phyloP scores from a whole-genome alignment of 1,284 basidiomycete species.

The Jaminaea rosea region DNA sequence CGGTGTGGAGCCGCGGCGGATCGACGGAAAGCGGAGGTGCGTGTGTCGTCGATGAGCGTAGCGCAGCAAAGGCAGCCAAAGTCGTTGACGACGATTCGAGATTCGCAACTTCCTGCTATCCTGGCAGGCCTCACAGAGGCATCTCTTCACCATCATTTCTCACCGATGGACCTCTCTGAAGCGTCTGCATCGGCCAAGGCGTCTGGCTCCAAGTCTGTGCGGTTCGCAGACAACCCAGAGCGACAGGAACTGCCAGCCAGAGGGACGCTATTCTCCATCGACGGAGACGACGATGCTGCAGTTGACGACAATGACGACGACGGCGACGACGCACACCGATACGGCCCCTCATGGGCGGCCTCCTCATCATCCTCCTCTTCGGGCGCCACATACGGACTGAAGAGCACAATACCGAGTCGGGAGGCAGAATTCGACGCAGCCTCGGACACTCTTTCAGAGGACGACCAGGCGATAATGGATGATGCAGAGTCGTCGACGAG shows the following conservation, averaged over 20 bases:
- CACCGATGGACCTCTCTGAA: not conserved
- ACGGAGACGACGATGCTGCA: not conserved
- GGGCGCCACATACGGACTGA: slow-evolving; percentile 13
- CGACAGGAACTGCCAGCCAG: not conserved
- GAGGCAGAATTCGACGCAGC: slow-evolving; percentile 48
- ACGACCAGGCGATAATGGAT: slow-evolving; percentile 13
- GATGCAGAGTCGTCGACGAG: slow-evolving; percentile 4
- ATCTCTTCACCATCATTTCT: no score
- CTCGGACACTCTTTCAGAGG: slow-evolving; percentile 26
- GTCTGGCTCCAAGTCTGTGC: not conserved
- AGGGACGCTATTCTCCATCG: not conserved
- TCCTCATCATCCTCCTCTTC: not conserved
- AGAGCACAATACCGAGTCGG: slow-evolving; percentile 37
- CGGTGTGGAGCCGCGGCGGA: no score
- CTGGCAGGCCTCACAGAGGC: no score
- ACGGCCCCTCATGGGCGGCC: slow-evolving; percentile 1
- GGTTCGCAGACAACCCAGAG: not conserved
- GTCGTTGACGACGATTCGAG: no score
- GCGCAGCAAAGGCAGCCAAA: no score
- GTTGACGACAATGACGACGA: slow-evolving; percentile 5
- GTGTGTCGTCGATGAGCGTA: no score
- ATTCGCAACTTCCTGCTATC: no score
- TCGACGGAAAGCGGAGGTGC: no score
- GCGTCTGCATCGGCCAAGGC: not conserved
- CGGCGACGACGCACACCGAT: not conserved